A percentile compares a stretch with the other conserved stretches of the same genome.
phyloP scores from a whole-genome alignment of 1,139 yeast genomes.

The Hyphopichia buzzinii region DNA sequence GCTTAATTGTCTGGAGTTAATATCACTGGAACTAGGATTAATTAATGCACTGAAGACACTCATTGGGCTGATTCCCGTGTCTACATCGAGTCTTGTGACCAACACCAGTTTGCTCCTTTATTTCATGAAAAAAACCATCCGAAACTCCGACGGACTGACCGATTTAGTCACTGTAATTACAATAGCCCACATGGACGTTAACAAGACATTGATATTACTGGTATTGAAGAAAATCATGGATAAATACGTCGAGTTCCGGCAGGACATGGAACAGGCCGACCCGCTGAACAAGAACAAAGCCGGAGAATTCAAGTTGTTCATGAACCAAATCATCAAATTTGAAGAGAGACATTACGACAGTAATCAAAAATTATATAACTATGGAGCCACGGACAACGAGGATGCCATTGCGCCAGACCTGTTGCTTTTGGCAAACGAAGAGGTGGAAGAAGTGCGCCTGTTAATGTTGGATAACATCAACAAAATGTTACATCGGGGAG shows the following conservation, averaged over 20 bases:
- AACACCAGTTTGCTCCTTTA: conserved; percentile 40
- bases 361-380: conserved; percentile 32
- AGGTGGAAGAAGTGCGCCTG: conserved; percentile 52
- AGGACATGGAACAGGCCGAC: conserved; percentile 14
- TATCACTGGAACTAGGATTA: conserved; percentile 54
- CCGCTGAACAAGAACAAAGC: conserved; percentile 23
- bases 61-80: conserved; percentile 42
- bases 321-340: conserved; percentile 50
- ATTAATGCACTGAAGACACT: conserved; percentile 49
- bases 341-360: conserved; percentile 48
- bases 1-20: conserved; percentile 51
- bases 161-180: conserved; percentile 52
- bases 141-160: conserved; percentile 43
- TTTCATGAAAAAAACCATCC: conserved; percentile 47
- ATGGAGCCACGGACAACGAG: conserved; percentile 26
- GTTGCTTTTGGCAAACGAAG: conserved; percentile 44
- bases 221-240: conserved; percentile 50
- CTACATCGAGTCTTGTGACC: conserved; percentile 25
- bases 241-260: conserved; percentile 43
- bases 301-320: conserved; percentile 50
- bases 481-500: conserved; percentile 75
- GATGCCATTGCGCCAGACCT: conserved; percentile 36
- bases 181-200: conserved; percentile 43
- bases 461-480: conserved; percentile 71
- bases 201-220: conserved; percentile 45